Evolutionary conservation across 371 early-diverging fungal species (phyloP).

Genomic region (Mucor saturninus): DNA sequence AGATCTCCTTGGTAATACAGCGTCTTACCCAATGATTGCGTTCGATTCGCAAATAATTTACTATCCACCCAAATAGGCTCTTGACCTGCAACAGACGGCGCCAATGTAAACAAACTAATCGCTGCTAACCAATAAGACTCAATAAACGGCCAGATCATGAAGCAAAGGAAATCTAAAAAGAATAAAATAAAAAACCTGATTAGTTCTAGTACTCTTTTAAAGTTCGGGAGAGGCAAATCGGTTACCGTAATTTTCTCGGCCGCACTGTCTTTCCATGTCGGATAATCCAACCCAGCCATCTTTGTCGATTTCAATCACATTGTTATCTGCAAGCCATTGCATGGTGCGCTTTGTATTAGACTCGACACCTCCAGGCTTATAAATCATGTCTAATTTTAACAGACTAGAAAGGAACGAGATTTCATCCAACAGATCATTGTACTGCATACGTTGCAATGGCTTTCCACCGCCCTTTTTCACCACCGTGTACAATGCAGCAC

Average conservation of each 20-base stretch:
- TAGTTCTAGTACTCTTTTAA: not conserved
- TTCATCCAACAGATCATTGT: slow-evolving; percentile 64
- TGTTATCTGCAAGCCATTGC: slow-evolving; percentile 61
- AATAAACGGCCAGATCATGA: slow-evolving; percentile 88
- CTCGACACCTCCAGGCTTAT: slow-evolving; percentile 77
- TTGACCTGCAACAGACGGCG: slow-evolving; percentile 40
- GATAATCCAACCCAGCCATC: slow-evolving; percentile 64
- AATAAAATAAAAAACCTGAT: not conserved
- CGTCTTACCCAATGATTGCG: slow-evolving; percentile 83
- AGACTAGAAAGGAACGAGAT: slow-evolving; percentile 80
- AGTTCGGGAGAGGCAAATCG: too few species aligned
- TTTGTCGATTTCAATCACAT: slow-evolving; percentile 60
- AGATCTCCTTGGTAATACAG: slow-evolving; percentile 84
- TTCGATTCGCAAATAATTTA: slow-evolving; percentile 66
- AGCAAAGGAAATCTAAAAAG: slow-evolving; percentile 80
- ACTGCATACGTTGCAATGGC: slow-evolving; percentile 59
- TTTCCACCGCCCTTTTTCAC: slow-evolving; percentile 79
- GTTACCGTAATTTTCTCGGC: slow-evolving; percentile 83
- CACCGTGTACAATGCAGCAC: slow-evolving; percentile 79
- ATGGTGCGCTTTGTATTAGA: slow-evolving; percentile 74
- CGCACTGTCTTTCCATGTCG: slow-evolving; percentile 73
- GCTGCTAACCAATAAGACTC: slow-evolving; percentile 89
- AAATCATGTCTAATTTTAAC: slow-evolving; percentile 86
- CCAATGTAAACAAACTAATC: slow-evolving; percentile 64
- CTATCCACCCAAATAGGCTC: slow-evolving; percentile 71